phyloP scores from a whole-genome alignment of 2,329 filamentous ascomycete species.

The Tolypocladium cylindrosporum region DNA sequence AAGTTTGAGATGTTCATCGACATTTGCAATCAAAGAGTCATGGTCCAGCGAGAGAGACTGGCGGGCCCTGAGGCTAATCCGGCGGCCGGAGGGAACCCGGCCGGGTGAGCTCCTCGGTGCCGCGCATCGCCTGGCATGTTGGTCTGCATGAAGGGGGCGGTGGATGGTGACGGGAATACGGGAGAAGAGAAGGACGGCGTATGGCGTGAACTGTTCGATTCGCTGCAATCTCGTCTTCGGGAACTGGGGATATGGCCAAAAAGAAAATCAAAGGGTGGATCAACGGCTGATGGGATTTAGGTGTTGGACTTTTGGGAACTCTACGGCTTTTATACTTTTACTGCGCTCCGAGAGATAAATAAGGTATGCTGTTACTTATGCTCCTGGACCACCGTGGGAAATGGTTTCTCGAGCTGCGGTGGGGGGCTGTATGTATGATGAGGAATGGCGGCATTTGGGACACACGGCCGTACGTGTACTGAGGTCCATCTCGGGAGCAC shows the following conservation, averaged over 20 bases:
- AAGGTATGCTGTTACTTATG: neutral
- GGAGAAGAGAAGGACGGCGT: neutral
- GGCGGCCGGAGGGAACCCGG: conserved; percentile 14
- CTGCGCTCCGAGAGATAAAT: neutral
- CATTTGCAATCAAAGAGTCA: conserved; percentile 57
- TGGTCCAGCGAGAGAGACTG: conserved; percentile 49
- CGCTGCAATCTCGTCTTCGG: neutral
- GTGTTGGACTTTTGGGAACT: neutral
- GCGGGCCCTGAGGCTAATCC: conserved; percentile 16
- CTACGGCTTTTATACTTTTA: neutral
- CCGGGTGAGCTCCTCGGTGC: conserved; percentile 7
- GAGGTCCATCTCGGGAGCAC: too few species aligned
- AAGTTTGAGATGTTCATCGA: conserved; percentile 63
- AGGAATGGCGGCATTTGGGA: neutral
- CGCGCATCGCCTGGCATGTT: neutral
- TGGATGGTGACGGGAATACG: neutral
- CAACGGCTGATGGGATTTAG: neutral
- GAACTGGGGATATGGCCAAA: neutral
- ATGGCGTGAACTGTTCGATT: neutral
- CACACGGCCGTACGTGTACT: neutral
- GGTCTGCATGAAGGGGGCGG: neutral
- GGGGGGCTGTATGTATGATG: neutral
- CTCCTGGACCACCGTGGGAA: neutral
- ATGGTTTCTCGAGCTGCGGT: neutral
- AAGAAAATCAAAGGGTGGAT: neutral